These are phyloP conservation scores for Theobroma cacao DNA, from an alignment of 345 rosid species.

Conservation along the genomic window DNA sequence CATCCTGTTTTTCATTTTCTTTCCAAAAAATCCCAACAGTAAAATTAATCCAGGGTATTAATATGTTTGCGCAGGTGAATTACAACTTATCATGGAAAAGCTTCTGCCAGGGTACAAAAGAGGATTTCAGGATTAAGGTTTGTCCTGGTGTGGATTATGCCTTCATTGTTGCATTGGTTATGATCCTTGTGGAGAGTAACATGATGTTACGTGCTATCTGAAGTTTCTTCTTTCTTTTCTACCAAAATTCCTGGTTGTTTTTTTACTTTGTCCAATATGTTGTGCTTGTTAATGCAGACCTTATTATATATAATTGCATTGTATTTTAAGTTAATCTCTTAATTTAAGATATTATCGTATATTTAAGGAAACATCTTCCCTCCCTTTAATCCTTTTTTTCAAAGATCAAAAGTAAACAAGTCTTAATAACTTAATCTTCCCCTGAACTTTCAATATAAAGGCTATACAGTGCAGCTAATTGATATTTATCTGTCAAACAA, in stretches of 20 bases:
- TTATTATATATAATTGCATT: too few relatives aligned
- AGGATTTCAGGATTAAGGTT: conserved; percentile 42
- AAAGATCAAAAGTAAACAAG: too few relatives aligned
- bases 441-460: too few relatives aligned
- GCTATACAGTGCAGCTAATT: too few relatives aligned
- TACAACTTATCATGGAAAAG: conserved; percentile 39
- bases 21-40: too few relatives aligned
- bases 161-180: conserved; percentile 34
- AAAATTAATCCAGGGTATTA: not conserved
- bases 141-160: conserved; percentile 51
- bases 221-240: not conserved
- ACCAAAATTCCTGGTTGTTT: not conserved
- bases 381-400: too few relatives aligned
- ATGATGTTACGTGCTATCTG: not conserved
- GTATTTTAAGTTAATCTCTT: too few relatives aligned
- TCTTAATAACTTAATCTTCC: too few relatives aligned
- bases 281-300: not conserved
- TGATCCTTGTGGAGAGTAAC: conserved; percentile 10
- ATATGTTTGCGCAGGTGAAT: conserved; percentile 31
- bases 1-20: not conserved
- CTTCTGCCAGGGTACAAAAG: conserved; percentile 33
- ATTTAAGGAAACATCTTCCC: too few relatives aligned
- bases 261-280: not conserved
- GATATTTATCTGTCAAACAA: too few relatives aligned
- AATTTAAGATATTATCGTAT: too few relatives aligned